phyloP scores from a whole-genome alignment of 495 filamentous ascomycete genomes.

The Rhypophila decipiens region DNA sequence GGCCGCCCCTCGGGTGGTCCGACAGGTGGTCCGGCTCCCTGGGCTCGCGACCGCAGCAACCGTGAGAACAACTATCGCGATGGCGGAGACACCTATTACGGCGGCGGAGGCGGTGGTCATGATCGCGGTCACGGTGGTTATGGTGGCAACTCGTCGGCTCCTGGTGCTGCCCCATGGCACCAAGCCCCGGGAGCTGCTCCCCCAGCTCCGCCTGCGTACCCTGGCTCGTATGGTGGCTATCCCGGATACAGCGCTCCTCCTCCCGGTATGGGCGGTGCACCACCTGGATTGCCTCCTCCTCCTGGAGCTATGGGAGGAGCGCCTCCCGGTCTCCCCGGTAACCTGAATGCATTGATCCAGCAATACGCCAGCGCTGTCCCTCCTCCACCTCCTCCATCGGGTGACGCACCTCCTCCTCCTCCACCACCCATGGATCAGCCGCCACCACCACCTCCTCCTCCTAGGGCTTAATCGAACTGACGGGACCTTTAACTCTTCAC shows the following conservation, averaged over 20 bases:
- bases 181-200: slow-evolving; percentile 51
- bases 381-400: slow-evolving; percentile 48
- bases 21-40: slow-evolving; percentile 36
- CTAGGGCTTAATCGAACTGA: slow-evolving; percentile 38
- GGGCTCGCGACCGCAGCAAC: slow-evolving; percentile 47
- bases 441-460: slow-evolving; percentile 69
- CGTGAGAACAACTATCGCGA: slow-evolving; percentile 17
- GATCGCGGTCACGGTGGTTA: slow-evolving; percentile 18
- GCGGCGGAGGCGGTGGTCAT: slow-evolving; percentile 30
- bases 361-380: slow-evolving; percentile 55
- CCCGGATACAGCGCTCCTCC: slow-evolving; percentile 54
- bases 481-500: no score
- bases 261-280: slow-evolving; percentile 47
- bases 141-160: slow-evolving; percentile 30
- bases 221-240: slow-evolving; percentile 51
- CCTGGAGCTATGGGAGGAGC: slow-evolving; percentile 32
- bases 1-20: slow-evolving; percentile 23
- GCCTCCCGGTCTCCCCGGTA: slow-evolving; percentile 55
- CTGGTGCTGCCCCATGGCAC: slow-evolving; percentile 66
- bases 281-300: slow-evolving; percentile 54
- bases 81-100: slow-evolving; percentile 34
- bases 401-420: slow-evolving; percentile 67
- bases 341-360: slow-evolving; percentile 59
- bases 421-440: slow-evolving; percentile 71
- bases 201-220: slow-evolving; percentile 46